Evolutionary conservation across 768 basidiomycete genomes (phyloP).

Genomic region (Naematelia encephala): DNA sequence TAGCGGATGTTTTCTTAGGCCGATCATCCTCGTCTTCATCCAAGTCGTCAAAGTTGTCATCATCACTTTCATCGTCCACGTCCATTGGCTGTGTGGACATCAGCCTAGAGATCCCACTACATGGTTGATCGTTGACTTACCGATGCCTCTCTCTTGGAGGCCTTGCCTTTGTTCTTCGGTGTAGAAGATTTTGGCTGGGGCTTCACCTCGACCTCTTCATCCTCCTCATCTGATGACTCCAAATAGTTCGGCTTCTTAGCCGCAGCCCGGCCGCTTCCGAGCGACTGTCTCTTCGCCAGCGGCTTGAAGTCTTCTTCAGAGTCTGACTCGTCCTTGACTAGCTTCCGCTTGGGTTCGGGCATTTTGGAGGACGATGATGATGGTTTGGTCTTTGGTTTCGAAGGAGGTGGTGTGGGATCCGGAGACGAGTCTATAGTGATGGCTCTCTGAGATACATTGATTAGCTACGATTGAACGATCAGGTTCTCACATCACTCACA

Average conservation of each 20-base stretch:
- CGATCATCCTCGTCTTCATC: conserved; percentile 32
- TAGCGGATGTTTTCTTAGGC: conserved; percentile 22
- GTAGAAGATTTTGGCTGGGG: conserved; percentile 17
- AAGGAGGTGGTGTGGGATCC: conserved; percentile 14
- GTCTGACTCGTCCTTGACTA: conserved; percentile 3
- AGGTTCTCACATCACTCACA: conserved; percentile 7
- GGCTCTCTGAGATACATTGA: conserved; percentile 17
- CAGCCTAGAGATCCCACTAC: conserved; percentile 4
- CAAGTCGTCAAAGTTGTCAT: conserved; percentile 19
- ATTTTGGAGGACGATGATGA: conserved; percentile 1
- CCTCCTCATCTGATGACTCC: conserved; percentile 16
- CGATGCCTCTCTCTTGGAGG: conserved; percentile 15
- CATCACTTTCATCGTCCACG: conserved; percentile 25
- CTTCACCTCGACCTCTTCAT: conserved; percentile 15
- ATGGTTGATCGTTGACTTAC: conserved; percentile 11
- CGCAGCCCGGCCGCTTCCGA: neutral
- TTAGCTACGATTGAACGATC: conserved; percentile 4
- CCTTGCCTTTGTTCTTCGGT: conserved; percentile 12
- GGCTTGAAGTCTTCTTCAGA: conserved; percentile 2
- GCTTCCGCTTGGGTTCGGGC: neutral
- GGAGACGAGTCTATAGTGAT: conserved; percentile 11
- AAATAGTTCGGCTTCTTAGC: neutral
- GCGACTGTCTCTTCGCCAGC: neutral
- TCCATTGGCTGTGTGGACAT: conserved; percentile 33
- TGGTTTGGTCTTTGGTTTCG: conserved; percentile 11